Percentiles rank a stretch among this genome's conserved stretches.
phyloP scores from a whole-genome alignment of 441 rosid genomes.

The Daphne laureola region DNA sequence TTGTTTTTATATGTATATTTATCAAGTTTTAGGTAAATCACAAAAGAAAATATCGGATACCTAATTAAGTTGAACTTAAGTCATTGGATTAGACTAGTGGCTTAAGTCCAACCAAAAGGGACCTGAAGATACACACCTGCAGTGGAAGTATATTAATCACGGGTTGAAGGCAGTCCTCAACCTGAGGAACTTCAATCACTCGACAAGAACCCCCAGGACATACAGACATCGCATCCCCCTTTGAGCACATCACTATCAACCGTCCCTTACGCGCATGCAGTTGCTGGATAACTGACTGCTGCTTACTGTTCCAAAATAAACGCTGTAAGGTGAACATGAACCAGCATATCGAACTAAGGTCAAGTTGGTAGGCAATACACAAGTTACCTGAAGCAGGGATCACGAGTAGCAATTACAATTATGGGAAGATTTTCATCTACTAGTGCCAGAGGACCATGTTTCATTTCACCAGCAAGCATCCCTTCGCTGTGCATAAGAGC shows the following conservation, averaged over 20 bases:
- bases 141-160: constrained; percentile 80
- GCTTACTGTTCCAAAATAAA: constrained; percentile 49
- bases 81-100: too few species aligned
- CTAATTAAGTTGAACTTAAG: too few species aligned
- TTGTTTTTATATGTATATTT: too few species aligned
- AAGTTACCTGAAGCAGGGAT: constrained; percentile 72
- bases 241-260: constrained; percentile 66
- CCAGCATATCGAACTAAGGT: not conserved
- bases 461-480: constrained; percentile 97
- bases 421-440: constrained; percentile 91
- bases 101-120: too few species aligned
- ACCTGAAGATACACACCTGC: constrained; percentile 39
- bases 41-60: too few species aligned
- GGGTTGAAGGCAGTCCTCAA: constrained; percentile 96
- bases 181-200: constrained; percentile 80
- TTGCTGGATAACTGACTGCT: constrained; percentile 93
- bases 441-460: constrained; percentile 90
- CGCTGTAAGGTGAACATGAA: constrained; percentile 7
- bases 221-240: constrained; percentile 69
- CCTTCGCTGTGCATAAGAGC: constrained; percentile 97
- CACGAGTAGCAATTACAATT: constrained; percentile 79
- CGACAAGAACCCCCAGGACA: constrained; percentile 63
- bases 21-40: too few species aligned
- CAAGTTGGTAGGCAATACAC: not conserved
- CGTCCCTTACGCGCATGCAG: constrained; percentile 92